Evolutionary conservation across 768 basidiomycete genomes (phyloP), one percentile per base, ranked within the genome.

Genomic region (Neoboletus subvelutipes): DNA sequence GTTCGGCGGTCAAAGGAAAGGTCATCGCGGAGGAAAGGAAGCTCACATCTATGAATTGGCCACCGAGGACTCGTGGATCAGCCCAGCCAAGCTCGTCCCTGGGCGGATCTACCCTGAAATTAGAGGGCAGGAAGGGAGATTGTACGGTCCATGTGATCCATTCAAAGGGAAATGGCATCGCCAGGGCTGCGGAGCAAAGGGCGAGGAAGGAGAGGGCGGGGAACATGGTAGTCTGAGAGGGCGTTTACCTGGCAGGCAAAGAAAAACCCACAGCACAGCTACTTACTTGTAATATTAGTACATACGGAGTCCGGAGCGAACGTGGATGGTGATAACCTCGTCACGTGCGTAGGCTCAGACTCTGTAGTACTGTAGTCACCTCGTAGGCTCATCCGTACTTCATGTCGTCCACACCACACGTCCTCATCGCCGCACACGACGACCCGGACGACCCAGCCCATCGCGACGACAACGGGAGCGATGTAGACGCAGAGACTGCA

Each of bases 51-150:
- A 94, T 73, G 57, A 92, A 78, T 24, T 80, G 80, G 5, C 92
- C 92, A 18, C 92, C 92, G 50, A 82, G 80, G 26, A 80, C 57
- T 43, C 91, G 79, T 20, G 92, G 92, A 71, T 94, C 92, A 48
- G 76, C 60, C 80, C 80, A 84, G 34, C 83, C 80, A 17, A 66
- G 3, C 50, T 72, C 71, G 26, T 4, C 12, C 63, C 45, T 66
- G n/a, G 71, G 71, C 4, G 53, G 26, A 1, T 55, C 58, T 15
- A 60, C 20, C 6, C 12, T 22, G 48, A 37, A 46, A 37, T 10
- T 49, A 0, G 54, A 58, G 29, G 54, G 55, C 5, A 33, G 7
- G 12, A 62, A 50, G 22, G 58, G 50, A 2, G 24, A 29, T 45
- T 71, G 67, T 12, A 45, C 43, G 41, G 49, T 33, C 54, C 57